Evolutionary conservation across 345 rosid species (phyloP), one percentile per base, ranked within the genome.

Genomic region (Syzygium aromaticum): DNA sequence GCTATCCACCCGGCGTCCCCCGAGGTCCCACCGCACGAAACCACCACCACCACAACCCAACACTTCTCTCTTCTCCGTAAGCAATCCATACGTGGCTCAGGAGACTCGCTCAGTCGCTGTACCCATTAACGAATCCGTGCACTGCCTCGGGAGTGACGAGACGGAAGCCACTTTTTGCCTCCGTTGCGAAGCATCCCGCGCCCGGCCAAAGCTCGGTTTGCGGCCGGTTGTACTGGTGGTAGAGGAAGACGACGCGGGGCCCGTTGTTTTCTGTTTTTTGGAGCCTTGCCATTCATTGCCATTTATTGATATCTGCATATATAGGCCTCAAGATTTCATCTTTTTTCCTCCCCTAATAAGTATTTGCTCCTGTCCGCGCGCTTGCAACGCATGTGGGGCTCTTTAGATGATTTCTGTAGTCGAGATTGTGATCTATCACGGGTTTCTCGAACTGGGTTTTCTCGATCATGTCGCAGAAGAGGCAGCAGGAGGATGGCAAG

Each of bases 401-500:
- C 84, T 88, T 84, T 77, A 87, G 89, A 84, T 77, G 61, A 59
- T 88, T 54, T 84, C 51, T 30, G 49, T 61, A 80, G 73, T 59
- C 21, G 64, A 61, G 38, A 28, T 67, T 30, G 84, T 88, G 11
- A 85, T 22, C 30, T n/a, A 33, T 33, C 59, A 28, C 51, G 51
- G 11, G 33, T 25, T 27, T 63, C 77, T 77, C 87, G 56, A 67
- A 83, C 77, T 85, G 43, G 52, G 90, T 67, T 73, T 67, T 88
- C 85, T 25, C 84, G 84, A 89, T 87, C 88, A 97, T 97, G 99
- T 93, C 99, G 57, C 96, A 95, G 88, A 98, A 98, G 91, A 94
- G 99, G 90, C 97, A 95, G 67, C 93, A 92, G 77, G 99, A 98
- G 23, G 95, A 94, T 54, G 93, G 92, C 10, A 95, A 93, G 91